These are phyloP conservation scores for Capronia americana DNA, from an alignment of 2,329 filamentous ascomycete genomes.

Conservation along the genomic window DNA sequence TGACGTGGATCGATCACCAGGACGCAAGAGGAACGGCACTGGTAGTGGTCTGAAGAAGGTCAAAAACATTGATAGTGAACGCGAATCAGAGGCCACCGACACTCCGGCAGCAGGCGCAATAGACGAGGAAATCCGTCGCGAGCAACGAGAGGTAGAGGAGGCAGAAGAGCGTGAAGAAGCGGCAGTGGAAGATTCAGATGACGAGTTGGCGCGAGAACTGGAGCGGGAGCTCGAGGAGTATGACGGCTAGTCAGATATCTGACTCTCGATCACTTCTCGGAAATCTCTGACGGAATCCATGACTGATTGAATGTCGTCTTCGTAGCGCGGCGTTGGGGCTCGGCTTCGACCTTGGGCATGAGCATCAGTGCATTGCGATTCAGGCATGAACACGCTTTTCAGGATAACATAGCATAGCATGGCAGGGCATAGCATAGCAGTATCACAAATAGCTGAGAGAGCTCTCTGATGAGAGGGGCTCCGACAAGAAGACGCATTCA, in stretches of 20 bases:
- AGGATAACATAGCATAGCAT: slow-evolving; percentile 2
- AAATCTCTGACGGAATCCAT: not conserved
- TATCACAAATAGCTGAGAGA: not conserved
- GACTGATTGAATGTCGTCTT: slow-evolving; percentile 9
- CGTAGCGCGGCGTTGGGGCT: slow-evolving; percentile 30
- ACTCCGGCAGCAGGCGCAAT: slow-evolving; percentile 18
- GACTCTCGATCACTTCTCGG: not conserved
- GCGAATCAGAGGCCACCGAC: slow-evolving; percentile 23
- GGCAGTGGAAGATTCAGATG: slow-evolving; percentile 52
- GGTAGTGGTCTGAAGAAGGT: slow-evolving; percentile 35
- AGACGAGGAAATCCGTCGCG: slow-evolving; percentile 40
- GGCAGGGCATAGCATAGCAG: not conserved
- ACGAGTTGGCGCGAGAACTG: slow-evolving; percentile 61
- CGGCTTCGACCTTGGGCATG: slow-evolving; percentile 10
- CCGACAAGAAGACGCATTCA: not conserved
- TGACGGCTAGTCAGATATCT: slow-evolving; percentile 1
- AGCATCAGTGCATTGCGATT: slow-evolving; percentile 2
- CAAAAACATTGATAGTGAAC: slow-evolving; percentile 27
- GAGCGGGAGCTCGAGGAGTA: slow-evolving; percentile 63
- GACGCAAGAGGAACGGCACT: slow-evolving; percentile 42
- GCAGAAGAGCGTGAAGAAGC: slow-evolving; percentile 42
- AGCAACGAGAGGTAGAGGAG: slow-evolving; percentile 43
- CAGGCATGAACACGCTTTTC: slow-evolving; percentile 1
- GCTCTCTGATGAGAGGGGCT: not conserved
- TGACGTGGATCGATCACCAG: slow-evolving; percentile 32